phyloP scores from a whole-genome alignment of 352 stramenopile genomes.

The Pilasporangium apinafurcum region DNA sequence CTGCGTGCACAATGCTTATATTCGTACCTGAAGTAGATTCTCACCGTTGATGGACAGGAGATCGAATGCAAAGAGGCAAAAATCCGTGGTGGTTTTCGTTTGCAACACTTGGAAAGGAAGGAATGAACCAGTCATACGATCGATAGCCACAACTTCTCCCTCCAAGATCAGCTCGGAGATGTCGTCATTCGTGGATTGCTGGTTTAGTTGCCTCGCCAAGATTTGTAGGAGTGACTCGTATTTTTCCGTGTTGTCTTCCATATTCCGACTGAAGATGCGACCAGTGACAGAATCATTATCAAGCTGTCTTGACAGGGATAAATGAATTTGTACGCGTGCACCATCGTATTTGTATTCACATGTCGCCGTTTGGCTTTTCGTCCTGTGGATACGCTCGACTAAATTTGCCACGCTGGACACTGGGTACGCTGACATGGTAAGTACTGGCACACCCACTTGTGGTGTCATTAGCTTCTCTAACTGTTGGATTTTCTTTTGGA shows the following conservation, averaged over 20 bases:
- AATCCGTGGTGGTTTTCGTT: slow-evolving; percentile 60
- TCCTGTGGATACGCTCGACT: slow-evolving; percentile 39
- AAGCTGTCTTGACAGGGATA: slow-evolving; percentile 9
- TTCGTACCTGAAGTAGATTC: slow-evolving; percentile 33
- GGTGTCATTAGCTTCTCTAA: slow-evolving; percentile 29
- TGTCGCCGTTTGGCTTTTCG: slow-evolving; percentile 22
- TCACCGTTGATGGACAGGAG: slow-evolving; percentile 45
- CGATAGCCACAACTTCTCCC: slow-evolving; percentile 69
- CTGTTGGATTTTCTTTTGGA: slow-evolving; percentile 16
- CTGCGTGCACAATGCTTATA: neutral
- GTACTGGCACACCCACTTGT: slow-evolving; percentile 45
- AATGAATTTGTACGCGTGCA: slow-evolving; percentile 68
- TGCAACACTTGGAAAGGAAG: slow-evolving; percentile 78
- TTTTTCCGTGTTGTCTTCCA: slow-evolving; percentile 70
- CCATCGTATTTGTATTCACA: slow-evolving; percentile 86
- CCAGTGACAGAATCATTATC: neutral
- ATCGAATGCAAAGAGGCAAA: slow-evolving; percentile 80
- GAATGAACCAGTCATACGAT: slow-evolving; percentile 36
- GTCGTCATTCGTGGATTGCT: slow-evolving; percentile 1
- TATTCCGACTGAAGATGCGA: slow-evolving; percentile 82
- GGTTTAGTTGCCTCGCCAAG: slow-evolving; percentile 19
- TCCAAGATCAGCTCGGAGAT: slow-evolving; percentile 54
- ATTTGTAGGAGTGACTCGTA: slow-evolving; percentile 53
- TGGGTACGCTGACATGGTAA: slow-evolving; percentile 79
- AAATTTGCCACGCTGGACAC: slow-evolving; percentile 48